Evolutionary conservation across 163 green algal genomes (phyloP), one percentile per base, ranked within the genome.

Genomic region (Scenedesmus sp.): DNA sequence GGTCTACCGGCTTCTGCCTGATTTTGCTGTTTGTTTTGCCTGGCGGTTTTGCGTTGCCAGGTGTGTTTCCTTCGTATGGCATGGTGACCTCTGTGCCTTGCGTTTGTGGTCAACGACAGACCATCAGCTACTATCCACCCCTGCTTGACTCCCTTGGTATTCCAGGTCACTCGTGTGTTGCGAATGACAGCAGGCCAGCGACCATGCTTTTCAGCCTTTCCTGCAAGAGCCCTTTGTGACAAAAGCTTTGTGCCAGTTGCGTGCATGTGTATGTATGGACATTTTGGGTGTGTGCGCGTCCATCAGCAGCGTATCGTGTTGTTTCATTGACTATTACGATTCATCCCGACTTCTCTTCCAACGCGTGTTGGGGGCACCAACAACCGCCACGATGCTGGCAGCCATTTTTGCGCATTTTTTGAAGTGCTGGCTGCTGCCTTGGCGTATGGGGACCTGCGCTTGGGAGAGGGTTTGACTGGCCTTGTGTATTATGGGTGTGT

Each of bases 201-300:
- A 9, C 34, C 34, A 3, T 16, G 26, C 70, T 6, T 52, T 52
- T 79, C 4, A 26, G 6, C 12, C 23, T 13, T 52, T 52, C 4
- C 23, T 46, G 23, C 70, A 79, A 46, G 70, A 79, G 70, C 70
- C 70, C 70, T 79, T 46, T 79, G 70, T 79, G 70, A 79, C 70
- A 52, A 79, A 34, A 79, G 70, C 70, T 52, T 10, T 79, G 70
- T 79, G 70, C 66, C 70, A 79, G 70, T 79, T 26, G 23, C 23
- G 70, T 79, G 13, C 70, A 79, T 79, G 70, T 79, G 70, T 79
- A 79, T 79, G 70, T 79, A 79, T 79, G 70, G 23, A 46, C 23
- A 79, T 79, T 79, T 79, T 79, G 70, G 46, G 70, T 79, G 70
- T 79, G 70, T 8, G 23, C 13, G 70, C 46, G 70, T 79, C 70